Evolutionary conservation across 441 rosid genomes (phyloP), one percentile per base, ranked within the genome.

Genomic region (Adansonia madagascariensis): DNA sequence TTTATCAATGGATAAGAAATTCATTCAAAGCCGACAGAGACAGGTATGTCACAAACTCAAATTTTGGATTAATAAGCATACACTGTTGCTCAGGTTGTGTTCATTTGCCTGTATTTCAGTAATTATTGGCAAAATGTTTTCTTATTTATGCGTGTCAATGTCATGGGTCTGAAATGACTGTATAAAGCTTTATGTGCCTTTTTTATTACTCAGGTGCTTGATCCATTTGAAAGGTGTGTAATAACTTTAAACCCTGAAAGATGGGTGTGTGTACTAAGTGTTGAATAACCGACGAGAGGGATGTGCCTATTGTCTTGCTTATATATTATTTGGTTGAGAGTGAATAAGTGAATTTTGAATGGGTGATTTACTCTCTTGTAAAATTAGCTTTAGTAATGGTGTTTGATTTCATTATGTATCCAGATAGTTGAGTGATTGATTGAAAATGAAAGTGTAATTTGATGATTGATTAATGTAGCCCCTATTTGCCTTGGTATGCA

Each of bases 1-100:
- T 80, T 85, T 94, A 76, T 97, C 98, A 76, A 94, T 97, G 99
- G 99, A 94, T 82, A 94, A 93, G 82, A 93, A 92, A 80, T 93
- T 94, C 86, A 97, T 94, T 80, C 98, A 97, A 84, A 82, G 97
- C 86, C 90, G 97, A 68, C 97, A 92, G 86, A 92, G 91, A 93
- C 97, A 97, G 98, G 98, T 97, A 77, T 70, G 80, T 74, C 73
- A 49, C 73, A 41, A 81, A 69, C 50, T 68, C 74, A n/a, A 65
- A 22, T 17, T 81, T 69, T 81, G 49, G 22, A 72, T n/a, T 39
- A 71, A 49, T 17, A 17, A 11, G 41, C 41, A 47, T 22, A 12
- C 62, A 55, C 8, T 72, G 11, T 6, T 53, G 49, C 18, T 9
- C 14, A 69, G 44, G 11, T 69, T 50, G 14, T 24, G 57, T 43